phyloP scores from a whole-genome alignment of 2,329 filamentous ascomycete genomes.

The Claviceps fusiformis region DNA sequence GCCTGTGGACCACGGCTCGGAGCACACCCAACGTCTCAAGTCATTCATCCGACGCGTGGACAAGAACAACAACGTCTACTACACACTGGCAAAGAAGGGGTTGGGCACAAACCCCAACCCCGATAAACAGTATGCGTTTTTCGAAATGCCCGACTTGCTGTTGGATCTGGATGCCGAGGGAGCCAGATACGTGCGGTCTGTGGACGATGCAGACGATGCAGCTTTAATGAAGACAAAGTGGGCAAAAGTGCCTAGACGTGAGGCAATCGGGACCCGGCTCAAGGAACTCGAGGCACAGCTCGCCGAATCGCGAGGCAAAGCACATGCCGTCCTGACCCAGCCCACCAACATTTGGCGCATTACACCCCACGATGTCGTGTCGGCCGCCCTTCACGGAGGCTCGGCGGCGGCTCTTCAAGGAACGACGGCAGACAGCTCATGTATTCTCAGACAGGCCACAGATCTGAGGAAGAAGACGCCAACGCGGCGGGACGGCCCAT shows the following conservation, averaged over 20 bases:
- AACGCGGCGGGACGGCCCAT: not conserved
- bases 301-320: constrained; percentile 13
- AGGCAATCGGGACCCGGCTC: constrained; percentile 15
- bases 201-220: constrained; percentile 22
- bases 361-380: constrained; percentile 29
- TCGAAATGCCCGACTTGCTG: constrained; percentile 28
- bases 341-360: constrained; percentile 24
- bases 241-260: constrained; percentile 11
- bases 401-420: not conserved
- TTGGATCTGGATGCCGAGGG: constrained; percentile 40
- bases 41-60: constrained; percentile 13
- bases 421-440: not conserved
- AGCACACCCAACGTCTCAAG: constrained; percentile 9
- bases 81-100: constrained; percentile 12
- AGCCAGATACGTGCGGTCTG: constrained; percentile 28
- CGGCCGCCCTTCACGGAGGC: constrained; percentile 15
- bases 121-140: constrained; percentile 15
- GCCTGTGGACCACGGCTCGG: not conserved
- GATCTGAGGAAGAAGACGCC: not conserved
- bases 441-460: not conserved
- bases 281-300: constrained; percentile 17
- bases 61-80: constrained; percentile 15
- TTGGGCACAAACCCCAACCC: constrained; percentile 4
- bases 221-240: constrained; percentile 16
- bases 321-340: constrained; percentile 12